Evolutionary conservation across 139 green algal species (phyloP).

Genomic region (Spirogloea muscicola): DNA sequence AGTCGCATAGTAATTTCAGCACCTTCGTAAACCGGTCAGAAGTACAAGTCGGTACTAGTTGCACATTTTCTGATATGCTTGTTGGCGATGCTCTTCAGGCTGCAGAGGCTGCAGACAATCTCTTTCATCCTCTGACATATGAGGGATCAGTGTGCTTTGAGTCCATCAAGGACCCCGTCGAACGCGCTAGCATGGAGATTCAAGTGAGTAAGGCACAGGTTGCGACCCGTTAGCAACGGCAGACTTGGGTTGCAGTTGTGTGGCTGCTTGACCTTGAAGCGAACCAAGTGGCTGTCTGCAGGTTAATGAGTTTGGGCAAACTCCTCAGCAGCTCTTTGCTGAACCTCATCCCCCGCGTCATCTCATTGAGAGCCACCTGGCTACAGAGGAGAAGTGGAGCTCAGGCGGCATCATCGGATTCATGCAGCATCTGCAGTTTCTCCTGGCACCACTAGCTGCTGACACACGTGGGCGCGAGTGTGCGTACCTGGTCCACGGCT

Average conservation of each 20-base stretch:
- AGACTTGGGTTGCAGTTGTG: not conserved
- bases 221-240: not conserved
- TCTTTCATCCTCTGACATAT: slow-evolving; percentile 89
- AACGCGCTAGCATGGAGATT: slow-evolving; percentile 46
- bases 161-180: slow-evolving; percentile 22
- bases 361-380: too few species aligned
- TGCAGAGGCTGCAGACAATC: slow-evolving; percentile 74
- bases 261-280: not conserved
- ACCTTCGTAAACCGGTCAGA: too few species aligned
- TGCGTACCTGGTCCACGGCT: too few species aligned
- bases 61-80: too few species aligned
- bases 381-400: too few species aligned
- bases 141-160: slow-evolving; percentile 61
- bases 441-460: too few species aligned
- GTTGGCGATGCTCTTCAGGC: too few species aligned
- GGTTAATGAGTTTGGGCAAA: slow-evolving; percentile 91
- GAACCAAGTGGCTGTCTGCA: slow-evolving; percentile 53
- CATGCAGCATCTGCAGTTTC: too few species aligned
- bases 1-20: too few species aligned
- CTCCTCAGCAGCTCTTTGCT: slow-evolving; percentile 76
- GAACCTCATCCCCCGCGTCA: slow-evolving; percentile 54
- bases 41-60: too few species aligned
- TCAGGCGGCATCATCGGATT: too few species aligned
- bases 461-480: too few species aligned
- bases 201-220: slow-evolving; percentile 7